phyloP scores from a whole-genome alignment of 495 filamentous ascomycete species.

The Parmelia sp. region DNA sequence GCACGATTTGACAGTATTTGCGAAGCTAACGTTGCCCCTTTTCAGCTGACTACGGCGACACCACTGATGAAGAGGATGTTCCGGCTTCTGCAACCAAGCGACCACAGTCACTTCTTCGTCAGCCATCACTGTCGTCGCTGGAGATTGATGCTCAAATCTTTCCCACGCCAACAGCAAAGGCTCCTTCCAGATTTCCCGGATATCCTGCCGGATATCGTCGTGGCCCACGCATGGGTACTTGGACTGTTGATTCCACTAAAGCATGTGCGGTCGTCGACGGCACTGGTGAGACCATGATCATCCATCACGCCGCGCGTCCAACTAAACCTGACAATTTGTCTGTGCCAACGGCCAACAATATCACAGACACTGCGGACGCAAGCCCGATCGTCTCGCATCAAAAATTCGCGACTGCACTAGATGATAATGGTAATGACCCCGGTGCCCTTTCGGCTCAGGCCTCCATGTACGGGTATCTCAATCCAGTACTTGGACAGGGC shows the following conservation, averaged over 20 bases:
- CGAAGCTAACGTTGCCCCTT: slow-evolving; percentile 47
- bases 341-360: slow-evolving; percentile 38
- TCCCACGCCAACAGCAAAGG: slow-evolving; percentile 26
- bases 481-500: slow-evolving; percentile 62
- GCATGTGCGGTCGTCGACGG: slow-evolving; percentile 68
- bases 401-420: slow-evolving; percentile 34
- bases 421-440: slow-evolving; percentile 48
- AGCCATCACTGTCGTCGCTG: slow-evolving; percentile 38
- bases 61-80: slow-evolving; percentile 74
- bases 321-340: slow-evolving; percentile 8
- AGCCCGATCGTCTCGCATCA: slow-evolving; percentile 35
- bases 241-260: slow-evolving; percentile 53
- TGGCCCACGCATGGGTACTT: slow-evolving; percentile 52
- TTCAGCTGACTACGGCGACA: slow-evolving; percentile 72
- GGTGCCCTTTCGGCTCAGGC: slow-evolving; percentile 40
- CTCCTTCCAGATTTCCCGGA: slow-evolving; percentile 33
- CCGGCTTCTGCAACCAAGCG: slow-evolving; percentile 49
- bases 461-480: slow-evolving; percentile 30
- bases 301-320: slow-evolving; percentile 45
- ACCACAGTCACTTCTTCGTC: slow-evolving; percentile 51
- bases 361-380: slow-evolving; percentile 46
- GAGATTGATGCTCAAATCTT: not conserved
- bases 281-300: slow-evolving; percentile 64
- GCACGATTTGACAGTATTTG: slow-evolving; percentile 27
- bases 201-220: slow-evolving; percentile 44